Conservation (phyloP, 768 basidiomycete genomes). For the Lanmaoa pseudosensibilis region DNA sequence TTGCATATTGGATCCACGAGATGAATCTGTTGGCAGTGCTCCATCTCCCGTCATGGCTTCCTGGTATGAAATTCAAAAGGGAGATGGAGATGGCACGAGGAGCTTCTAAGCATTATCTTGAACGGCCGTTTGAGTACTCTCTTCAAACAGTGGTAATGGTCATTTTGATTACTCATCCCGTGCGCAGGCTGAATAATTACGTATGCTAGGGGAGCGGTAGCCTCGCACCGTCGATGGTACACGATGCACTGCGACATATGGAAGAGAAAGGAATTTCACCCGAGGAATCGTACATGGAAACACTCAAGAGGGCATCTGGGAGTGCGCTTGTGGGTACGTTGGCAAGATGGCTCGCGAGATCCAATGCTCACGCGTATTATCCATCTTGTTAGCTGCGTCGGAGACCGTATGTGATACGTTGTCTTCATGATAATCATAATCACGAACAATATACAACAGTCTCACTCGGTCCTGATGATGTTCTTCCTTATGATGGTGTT, state of each 20-base stretch:
- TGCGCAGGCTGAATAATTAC: not conserved
- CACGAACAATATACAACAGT: not conserved
- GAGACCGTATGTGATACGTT: constrained; percentile 1
- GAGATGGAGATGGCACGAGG: not conserved
- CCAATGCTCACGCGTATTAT: not conserved
- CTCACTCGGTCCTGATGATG: not conserved
- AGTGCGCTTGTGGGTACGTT: constrained; percentile 6
- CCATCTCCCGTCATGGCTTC: constrained; percentile 6
- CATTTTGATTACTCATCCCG: not conserved
- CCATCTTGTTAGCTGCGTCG: not conserved
- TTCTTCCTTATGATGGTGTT: no score
- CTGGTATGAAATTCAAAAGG: constrained; percentile 3
- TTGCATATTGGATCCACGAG: not conserved
- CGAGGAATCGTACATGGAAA: not conserved
- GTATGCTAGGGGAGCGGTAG: not conserved
- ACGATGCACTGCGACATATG: not conserved
- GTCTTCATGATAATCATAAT: not conserved
- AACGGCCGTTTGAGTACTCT: constrained; percentile 1
- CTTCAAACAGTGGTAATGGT: not conserved
- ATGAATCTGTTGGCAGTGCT: not conserved
- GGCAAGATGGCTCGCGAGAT: not conserved
- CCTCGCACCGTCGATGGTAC: not conserved
- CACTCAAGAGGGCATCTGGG: constrained; percentile 1
- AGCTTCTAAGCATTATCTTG: not conserved
- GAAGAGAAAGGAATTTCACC: not conserved